Conservation (phyloP, 441 rosid genomes). For the Sinapis alba region DNA sequence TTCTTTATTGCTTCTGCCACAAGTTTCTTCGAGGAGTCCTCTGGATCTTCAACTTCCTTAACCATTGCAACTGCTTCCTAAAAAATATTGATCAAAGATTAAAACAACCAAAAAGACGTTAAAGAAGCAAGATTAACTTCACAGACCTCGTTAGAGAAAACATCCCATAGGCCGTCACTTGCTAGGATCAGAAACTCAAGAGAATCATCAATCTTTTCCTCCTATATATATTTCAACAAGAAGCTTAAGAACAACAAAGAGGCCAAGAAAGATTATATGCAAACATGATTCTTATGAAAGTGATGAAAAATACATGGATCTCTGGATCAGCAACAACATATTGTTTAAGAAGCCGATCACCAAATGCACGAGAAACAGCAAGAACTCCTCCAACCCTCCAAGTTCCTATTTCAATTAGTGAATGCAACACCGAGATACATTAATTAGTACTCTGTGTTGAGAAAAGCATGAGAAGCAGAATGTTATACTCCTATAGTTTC, state of each 20-base stretch:
- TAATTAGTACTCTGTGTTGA: neutral
- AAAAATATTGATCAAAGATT: neutral
- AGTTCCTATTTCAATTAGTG: conserved; percentile 54
- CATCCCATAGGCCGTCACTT: conserved; percentile 96
- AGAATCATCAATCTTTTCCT: conserved; percentile 73
- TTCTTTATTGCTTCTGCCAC: conserved; percentile 75
- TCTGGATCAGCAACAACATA: conserved; percentile 98
- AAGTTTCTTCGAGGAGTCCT: conserved; percentile 74
- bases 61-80: conserved; percentile 89
- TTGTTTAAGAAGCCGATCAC: conserved; percentile 86
- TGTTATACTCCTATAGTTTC: neutral
- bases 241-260: neutral
- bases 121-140: neutral
- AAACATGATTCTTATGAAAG: neutral
- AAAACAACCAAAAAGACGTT: neutral
- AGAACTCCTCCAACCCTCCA: conserved; percentile 99
- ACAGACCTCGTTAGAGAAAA: conserved; percentile 81
- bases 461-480: neutral
- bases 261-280: neutral
- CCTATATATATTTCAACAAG: conserved; percentile 51
- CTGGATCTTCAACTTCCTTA: conserved; percentile 68
- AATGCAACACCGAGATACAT: neutral
- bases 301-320: conserved; percentile 57
- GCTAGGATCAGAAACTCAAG: conserved; percentile 93
- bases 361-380: conserved; percentile 98